Evolutionary conservation across 768 basidiomycete genomes (phyloP).

Genomic region (Russula earlei): DNA sequence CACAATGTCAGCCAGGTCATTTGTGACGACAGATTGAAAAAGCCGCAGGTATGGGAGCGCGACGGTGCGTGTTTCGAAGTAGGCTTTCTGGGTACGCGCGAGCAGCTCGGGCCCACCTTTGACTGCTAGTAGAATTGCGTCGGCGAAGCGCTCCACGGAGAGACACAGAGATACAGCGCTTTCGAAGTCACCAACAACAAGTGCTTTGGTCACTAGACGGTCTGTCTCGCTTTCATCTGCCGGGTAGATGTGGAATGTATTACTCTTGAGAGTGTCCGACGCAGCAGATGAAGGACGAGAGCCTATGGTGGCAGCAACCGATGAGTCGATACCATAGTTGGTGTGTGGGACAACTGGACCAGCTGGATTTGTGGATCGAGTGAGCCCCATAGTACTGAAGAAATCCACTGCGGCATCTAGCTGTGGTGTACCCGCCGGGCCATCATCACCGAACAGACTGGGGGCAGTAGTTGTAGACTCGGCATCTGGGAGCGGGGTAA

Average conservation of each 20-base stretch:
- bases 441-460: slow-evolving; percentile 80
- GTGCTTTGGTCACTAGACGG: slow-evolving; percentile 79
- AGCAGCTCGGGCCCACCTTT: slow-evolving; percentile 85
- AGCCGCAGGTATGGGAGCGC: slow-evolving; percentile 82
- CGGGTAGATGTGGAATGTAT: slow-evolving; percentile 88
- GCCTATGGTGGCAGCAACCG: slow-evolving; percentile 92
- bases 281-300: slow-evolving; percentile 78
- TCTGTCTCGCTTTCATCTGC: slow-evolving; percentile 81
- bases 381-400: slow-evolving; percentile 68
- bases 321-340: slow-evolving; percentile 75
- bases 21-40: slow-evolving; percentile 87
- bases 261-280: slow-evolving; percentile 63
- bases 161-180: slow-evolving; percentile 88
- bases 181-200: slow-evolving; percentile 93
- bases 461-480: slow-evolving; percentile 83
- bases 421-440: slow-evolving; percentile 50
- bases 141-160: slow-evolving; percentile 82
- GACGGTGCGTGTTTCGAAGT: slow-evolving; percentile 77
- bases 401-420: slow-evolving; percentile 71
- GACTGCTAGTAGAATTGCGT: slow-evolving; percentile 89
- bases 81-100: slow-evolving; percentile 81
- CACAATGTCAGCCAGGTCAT: slow-evolving; percentile 88
- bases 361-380: slow-evolving; percentile 34
- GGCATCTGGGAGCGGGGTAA: slow-evolving; percentile 48
- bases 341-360: slow-evolving; percentile 63